These are phyloP conservation scores for Paspalum notatum DNA, from an alignment of 176 grass and related monocot genomes.

Conservation along the genomic window DNA sequence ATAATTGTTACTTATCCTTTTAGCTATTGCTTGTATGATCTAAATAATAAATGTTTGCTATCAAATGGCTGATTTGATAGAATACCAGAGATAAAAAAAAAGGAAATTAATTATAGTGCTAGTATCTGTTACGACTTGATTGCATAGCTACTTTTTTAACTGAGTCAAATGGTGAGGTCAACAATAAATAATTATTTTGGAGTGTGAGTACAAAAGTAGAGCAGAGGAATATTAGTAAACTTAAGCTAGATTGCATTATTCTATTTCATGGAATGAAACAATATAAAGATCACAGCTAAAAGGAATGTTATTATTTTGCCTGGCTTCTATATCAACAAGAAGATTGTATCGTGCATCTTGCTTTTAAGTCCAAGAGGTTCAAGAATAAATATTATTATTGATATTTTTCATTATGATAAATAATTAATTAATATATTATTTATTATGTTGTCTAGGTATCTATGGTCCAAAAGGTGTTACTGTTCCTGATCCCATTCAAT, in stretches of 20 bases:
- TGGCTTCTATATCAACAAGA: not conserved
- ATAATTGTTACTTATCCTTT: not conserved
- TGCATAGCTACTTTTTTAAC: not conserved
- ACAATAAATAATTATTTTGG: not conserved
- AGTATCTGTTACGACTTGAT: not conserved
- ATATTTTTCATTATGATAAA: slow-evolving; percentile 9
- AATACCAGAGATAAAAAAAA: not conserved
- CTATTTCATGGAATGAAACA: not conserved
- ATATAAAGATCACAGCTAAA: slow-evolving; percentile 11
- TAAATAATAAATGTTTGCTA: not conserved
- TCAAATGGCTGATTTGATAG: not conserved
- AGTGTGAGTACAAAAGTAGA: not conserved
- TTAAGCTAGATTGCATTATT: not conserved
- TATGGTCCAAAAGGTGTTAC: slow-evolving; percentile 78
- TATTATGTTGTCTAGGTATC: slow-evolving; percentile 59
- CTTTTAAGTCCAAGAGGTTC: not conserved
- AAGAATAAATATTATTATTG: slow-evolving; percentile 14
- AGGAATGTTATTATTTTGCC: not conserved
- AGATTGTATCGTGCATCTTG: not conserved
- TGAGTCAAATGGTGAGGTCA: not conserved
- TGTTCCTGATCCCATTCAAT: slow-evolving; percentile 88
- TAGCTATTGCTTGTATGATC: not conserved
- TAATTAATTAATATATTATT: not conserved
- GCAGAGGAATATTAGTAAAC: not conserved
- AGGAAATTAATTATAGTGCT: not conserved